Conservation (phyloP, 495 filamentous ascomycete genomes). For the Oidiodendron maius region DNA sequence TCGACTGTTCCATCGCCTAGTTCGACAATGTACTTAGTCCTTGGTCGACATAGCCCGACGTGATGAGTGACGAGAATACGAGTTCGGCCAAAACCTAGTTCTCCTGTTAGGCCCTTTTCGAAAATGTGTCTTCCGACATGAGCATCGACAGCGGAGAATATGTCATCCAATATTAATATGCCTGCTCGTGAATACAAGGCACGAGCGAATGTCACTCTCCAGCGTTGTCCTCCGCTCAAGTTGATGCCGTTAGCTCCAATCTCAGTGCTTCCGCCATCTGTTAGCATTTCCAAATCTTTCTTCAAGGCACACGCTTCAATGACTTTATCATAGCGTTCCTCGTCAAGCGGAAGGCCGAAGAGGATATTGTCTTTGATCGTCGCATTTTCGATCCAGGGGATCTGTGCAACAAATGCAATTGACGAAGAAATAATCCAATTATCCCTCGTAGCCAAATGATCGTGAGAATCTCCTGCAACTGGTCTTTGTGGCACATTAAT, state of each 20-base stretch:
- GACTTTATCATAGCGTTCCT: constrained; percentile 57
- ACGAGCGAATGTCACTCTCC: constrained; percentile 72
- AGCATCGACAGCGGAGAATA: constrained; percentile 69
- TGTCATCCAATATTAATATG: constrained; percentile 76
- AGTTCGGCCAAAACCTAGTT: constrained; percentile 62
- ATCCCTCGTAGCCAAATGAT: constrained; percentile 50
- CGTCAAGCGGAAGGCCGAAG: constrained; percentile 64
- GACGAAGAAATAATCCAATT: constrained; percentile 67
- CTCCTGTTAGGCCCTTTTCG: constrained; percentile 62
- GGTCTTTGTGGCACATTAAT: constrained; percentile 46
- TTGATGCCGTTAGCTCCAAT: constrained; percentile 82
- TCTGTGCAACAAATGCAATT: constrained; percentile 75
- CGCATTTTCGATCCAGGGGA: constrained; percentile 83
- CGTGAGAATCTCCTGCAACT: constrained; percentile 38
- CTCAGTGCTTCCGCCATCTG: constrained; percentile 70
- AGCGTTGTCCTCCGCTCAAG: constrained; percentile 76
- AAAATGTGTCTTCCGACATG: constrained; percentile 77
- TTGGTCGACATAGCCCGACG: constrained; percentile 61
- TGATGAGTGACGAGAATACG: constrained; percentile 81
- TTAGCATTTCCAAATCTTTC: constrained; percentile 69
- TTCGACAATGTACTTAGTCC: constrained; percentile 64
- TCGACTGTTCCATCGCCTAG: constrained; percentile 61
- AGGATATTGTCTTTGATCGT: constrained; percentile 70
- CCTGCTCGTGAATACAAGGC: constrained; percentile 77
- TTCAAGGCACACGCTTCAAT: constrained; percentile 63